A percentile compares a stretch with the other conserved stretches of the same genome.
Evolutionary conservation across 75 land plant species (phyloP).

Genomic region (Chamaecyparis obtusa): DNA sequence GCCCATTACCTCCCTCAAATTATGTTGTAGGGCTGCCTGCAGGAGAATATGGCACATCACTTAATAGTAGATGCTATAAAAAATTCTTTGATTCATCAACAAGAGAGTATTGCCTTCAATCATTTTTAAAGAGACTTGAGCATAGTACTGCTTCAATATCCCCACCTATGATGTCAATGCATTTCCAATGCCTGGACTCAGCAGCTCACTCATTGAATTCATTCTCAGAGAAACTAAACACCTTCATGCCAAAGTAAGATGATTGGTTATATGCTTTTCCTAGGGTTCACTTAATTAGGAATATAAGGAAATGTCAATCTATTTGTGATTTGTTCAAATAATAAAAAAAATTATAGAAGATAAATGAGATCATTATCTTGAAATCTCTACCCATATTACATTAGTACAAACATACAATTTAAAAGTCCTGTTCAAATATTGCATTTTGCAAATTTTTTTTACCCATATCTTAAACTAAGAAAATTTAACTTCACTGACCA

Average conservation of each 20-base stretch:
- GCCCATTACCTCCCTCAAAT: neutral
- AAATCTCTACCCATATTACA: neutral
- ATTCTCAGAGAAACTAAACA: constrained; percentile 86
- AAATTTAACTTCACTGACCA: neutral
- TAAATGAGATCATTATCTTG: neutral
- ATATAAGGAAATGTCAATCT: neutral
- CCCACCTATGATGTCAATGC: constrained; percentile 69
- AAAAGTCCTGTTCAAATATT: neutral
- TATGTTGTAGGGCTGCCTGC: neutral
- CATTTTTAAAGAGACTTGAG: constrained; percentile 79
- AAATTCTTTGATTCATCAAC: constrained; percentile 61
- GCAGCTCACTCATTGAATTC: constrained; percentile 80
- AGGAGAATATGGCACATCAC: no score
- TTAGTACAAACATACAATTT: neutral
- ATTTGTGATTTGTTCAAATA: no score
- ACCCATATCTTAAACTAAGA: neutral
- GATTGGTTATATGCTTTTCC: neutral
- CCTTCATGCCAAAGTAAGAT: constrained; percentile 80
- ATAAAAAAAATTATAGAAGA: neutral
- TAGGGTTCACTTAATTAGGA: neutral
- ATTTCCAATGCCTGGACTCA: constrained; percentile 62
- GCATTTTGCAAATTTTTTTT: neutral
- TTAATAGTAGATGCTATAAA: constrained; percentile 44
- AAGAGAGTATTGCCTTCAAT: constrained; percentile 70
- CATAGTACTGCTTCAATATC: constrained; percentile 74